These are phyloP conservation scores for Vitellaria paradoxa DNA, from an alignment of 179 eudicot genomes.

Conservation along the genomic window DNA sequence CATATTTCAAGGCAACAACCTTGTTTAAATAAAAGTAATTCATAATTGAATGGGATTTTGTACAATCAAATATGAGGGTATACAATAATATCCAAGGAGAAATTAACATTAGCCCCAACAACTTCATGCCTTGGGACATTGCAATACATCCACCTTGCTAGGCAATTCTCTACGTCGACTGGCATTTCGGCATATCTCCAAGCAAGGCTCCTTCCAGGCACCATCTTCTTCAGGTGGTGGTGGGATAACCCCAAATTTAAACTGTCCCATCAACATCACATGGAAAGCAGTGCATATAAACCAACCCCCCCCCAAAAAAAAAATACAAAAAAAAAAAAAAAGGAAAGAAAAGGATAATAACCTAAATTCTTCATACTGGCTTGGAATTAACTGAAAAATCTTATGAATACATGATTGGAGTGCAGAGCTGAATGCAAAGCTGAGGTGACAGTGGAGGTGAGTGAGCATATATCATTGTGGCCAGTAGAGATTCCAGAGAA, in stretches of 20 bases:
- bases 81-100: background rate
- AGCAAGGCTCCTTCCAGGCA: slow-evolving; percentile 72
- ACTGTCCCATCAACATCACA: slow-evolving; percentile 37
- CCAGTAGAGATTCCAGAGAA: too few relatives aligned
- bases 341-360: background rate
- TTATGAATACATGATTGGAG: background rate
- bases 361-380: background rate
- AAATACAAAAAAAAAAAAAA: too few relatives aligned
- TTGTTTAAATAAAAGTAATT: too few relatives aligned
- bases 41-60: background rate
- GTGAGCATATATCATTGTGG: too few relatives aligned
- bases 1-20: background rate
- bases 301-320: too few relatives aligned
- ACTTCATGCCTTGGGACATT: slow-evolving; percentile 52
- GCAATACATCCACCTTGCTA: slow-evolving; percentile 9
- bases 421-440: background rate
- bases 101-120: background rate
- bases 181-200: slow-evolving; percentile 75
- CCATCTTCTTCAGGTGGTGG: slow-evolving; percentile 60
- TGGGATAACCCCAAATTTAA: slow-evolving; percentile 69
- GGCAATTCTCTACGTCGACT: slow-evolving; percentile 29
- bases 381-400: slow-evolving; percentile 1
- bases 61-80: background rate
- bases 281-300: background rate
- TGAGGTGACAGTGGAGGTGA: too few relatives aligned